Evolutionary conservation across 164 flowering plant genomes (phyloP), one percentile per base, ranked within the genome.

Genomic region (Paratinospora sagittata): DNA sequence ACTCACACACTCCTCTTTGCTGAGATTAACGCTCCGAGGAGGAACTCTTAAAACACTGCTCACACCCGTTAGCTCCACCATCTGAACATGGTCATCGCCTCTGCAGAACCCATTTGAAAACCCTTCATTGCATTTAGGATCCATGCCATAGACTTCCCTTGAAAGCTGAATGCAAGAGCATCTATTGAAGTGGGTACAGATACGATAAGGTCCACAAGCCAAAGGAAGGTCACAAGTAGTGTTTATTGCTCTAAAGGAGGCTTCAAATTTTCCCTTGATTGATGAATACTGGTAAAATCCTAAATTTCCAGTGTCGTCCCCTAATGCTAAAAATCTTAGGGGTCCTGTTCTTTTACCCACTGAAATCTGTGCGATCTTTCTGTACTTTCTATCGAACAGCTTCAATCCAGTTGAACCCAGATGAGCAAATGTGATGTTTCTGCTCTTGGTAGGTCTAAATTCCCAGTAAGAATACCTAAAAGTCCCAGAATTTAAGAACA

Each of bases 391-490:
- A 34, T 84, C 79, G 76, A 84, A 89, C 0, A 94, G 62, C 65
- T 84, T 81, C 27, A 94, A 68, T 11, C 93, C 96, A 19, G 65
- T 72, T 11, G 88, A 71, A 33, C 85, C 81, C 76, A 94, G 37
- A 65, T 83, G 41, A 33, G 81, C 74, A 62, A 74, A 92, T 0
- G 85, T 68, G 73, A 94, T 85, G 79, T 81, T 88, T 66, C 77
- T 72, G 75, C 66, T 55, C 21, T 61, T 62, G 33, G 83, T 34
- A 63, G 91, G 88, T 72, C 73, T 75, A 70, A 83, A 87, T 79
- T 94, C 91, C 97, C 98, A 92, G 78, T 94, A 94, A 12, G 95
- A 88, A 65, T 92, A 90, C 72, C 84, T 88, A 24, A 14, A 66
- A 34, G 65, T 73, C 62, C 82, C 86, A 12, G 80, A 81, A 67